Evolutionary conservation across 192 early-diverging fungal genomes (phyloP).

Genomic region (Coemansia sp.): DNA sequence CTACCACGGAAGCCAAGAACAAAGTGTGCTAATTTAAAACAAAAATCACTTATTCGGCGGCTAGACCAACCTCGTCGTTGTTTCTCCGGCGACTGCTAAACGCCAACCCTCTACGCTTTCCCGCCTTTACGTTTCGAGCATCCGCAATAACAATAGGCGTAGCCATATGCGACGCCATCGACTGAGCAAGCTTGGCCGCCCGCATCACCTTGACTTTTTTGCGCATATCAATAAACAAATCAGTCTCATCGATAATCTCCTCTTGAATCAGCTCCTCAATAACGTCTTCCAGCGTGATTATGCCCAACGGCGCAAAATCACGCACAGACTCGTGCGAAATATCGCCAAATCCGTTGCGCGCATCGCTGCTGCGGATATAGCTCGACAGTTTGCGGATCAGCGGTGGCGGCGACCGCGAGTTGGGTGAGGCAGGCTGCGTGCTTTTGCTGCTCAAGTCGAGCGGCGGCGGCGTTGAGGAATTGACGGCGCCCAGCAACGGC

Average conservation of each 20-base stretch:
- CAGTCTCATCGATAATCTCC: conserved; percentile 78
- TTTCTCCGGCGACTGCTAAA: conserved; percentile 26
- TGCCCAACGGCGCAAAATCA: conserved; percentile 59
- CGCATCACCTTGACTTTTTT: conserved; percentile 46
- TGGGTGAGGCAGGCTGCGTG: too few species aligned
- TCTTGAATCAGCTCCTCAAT: conserved; percentile 80
- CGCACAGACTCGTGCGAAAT: conserved; percentile 42
- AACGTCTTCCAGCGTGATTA: conserved; percentile 76
- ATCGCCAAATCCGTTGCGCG: conserved; percentile 17
- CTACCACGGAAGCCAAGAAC: too few species aligned
- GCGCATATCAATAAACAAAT: conserved; percentile 58
- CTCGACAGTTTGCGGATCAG: conserved; percentile 36
- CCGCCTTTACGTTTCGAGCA: background rate
- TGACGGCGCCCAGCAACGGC: conserved; percentile 15
- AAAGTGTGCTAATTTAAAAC: too few species aligned
- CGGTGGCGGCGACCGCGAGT: conserved; percentile 16
- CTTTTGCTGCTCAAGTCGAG: too few species aligned
- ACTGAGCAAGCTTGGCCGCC: conserved; percentile 40
- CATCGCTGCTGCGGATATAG: conserved; percentile 31
- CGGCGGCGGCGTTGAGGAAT: background rate
- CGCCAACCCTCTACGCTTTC: conserved; percentile 20
- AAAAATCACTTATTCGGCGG: too few species aligned
- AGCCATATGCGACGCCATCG: background rate
- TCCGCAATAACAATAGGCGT: background rate
- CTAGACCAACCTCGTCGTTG: conserved; percentile 6